Evolutionary conservation across 1,284 basidiomycete species (phyloP), one percentile per base, ranked within the genome.

Genomic region (Papiliotrema nemorosa): DNA sequence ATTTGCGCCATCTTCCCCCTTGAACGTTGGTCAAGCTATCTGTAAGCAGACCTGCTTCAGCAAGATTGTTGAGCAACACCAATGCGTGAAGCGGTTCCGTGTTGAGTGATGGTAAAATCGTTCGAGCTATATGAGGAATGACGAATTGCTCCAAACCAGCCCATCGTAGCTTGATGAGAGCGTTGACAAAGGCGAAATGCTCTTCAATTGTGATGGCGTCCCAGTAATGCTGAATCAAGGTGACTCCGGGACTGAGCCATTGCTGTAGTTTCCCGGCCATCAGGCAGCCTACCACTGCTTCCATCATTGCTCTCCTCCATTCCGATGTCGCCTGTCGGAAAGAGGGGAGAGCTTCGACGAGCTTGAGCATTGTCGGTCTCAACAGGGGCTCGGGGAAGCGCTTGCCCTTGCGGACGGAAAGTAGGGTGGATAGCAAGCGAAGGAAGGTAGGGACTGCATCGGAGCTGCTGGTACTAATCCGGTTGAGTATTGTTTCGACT

Each of bases 381-480:
- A 76, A 67, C 2, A 84, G 71, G n/a, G 75, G 54, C 27, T 82
- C 72, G 26, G 71, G 69, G 53, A 60, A 85, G 65, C 39, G 85
- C 75, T 46, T 70, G 21, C 68, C 70, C 48, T 72, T 73, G 20
- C 71, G 60, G 20, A 58, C 58, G 29, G 73, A 67, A 6, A 83
- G 74, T 18, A 87, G 66, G 1, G 80, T 64, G 0, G 73, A 66
- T 31, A 75, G 58, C 3, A 74, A 43, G 0, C 55, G 52, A 33
- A 45, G 44, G 16, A 13, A 31, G 20, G 24, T 35, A 48, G 31
- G 37, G 16, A 33, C 33, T 33, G 7, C 18, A 18, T 36, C 9
- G 36, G 4, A 14, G 16, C 18, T 47, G 20, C 14, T 13, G 5
- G 24, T 18, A 16, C n/a, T 3, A 18, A 33, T 26, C n/a, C 22